Conservation (phyloP, 305 asterid genomes). For the Caryopteris hybrid region DNA sequence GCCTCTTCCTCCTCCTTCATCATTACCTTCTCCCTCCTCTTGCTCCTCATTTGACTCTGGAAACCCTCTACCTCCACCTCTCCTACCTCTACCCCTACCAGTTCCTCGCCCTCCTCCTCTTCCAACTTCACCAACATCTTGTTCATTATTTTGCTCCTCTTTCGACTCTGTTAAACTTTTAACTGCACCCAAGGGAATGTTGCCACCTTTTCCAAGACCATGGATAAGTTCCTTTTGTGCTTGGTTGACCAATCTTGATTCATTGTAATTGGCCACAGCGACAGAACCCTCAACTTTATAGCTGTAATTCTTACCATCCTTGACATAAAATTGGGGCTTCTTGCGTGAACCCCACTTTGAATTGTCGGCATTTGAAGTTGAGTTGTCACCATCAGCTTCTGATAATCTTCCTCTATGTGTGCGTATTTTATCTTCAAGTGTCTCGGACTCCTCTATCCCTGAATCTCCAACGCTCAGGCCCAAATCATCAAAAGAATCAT, state of each 20-base stretch:
- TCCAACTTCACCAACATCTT: conserved; percentile 29
- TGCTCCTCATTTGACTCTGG: conserved; percentile 27
- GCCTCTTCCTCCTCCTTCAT: conserved; percentile 52
- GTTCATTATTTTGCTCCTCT: conserved; percentile 28
- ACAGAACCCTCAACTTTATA: conserved; percentile 84
- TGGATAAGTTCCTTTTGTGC: conserved; percentile 65
- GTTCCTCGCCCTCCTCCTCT: conserved; percentile 42
- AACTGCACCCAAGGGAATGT: conserved; percentile 71
- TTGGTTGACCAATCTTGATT: conserved; percentile 61
- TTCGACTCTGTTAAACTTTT: conserved; percentile 34
- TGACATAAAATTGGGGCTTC: conserved; percentile 77
- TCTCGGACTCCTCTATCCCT: conserved; percentile 60
- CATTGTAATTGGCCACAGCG: conserved; percentile 61
- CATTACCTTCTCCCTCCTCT: conserved; percentile 27
- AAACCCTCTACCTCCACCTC: conserved; percentile 12
- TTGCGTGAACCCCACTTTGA: conserved; percentile 67
- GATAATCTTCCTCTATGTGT: conserved; percentile 26
- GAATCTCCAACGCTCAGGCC: conserved; percentile 80
- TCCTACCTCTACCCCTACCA: conserved; percentile 38
- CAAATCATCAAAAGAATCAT: conserved; percentile 91
- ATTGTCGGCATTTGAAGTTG: conserved; percentile 34
- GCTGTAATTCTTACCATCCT: conserved; percentile 93
- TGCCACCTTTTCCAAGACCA: conserved; percentile 95
- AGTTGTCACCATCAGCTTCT: conserved; percentile 35
- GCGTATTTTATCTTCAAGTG: conserved; percentile 24